Percentiles rank a stretch among this genome's conserved stretches.
phyloP scores from a whole-genome alignment of 2,329 filamentous ascomycete genomes.

The Orbilia brochopaga region DNA sequence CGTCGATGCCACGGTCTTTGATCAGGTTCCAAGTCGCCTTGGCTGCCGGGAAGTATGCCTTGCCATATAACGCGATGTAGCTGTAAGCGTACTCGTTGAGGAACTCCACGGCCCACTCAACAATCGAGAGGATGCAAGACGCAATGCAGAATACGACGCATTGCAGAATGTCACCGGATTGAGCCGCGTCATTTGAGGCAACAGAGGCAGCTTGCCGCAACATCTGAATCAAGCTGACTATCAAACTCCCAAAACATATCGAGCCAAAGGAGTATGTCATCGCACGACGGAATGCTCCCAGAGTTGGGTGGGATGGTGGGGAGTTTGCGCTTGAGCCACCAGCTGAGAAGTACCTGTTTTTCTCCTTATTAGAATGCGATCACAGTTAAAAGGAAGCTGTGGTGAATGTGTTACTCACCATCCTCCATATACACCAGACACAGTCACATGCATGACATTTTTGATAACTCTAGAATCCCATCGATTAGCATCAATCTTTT shows the following conservation, averaged over 20 bases:
- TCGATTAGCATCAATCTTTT: background rate
- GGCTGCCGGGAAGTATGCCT: slow-evolving; percentile 81
- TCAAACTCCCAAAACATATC: slow-evolving; percentile 81
- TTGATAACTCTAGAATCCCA: slow-evolving; percentile 64
- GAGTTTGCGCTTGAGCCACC: slow-evolving; percentile 65
- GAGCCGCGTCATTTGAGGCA: slow-evolving; percentile 70
- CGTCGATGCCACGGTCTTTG: slow-evolving; percentile 88
- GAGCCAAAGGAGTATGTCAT: slow-evolving; percentile 92
- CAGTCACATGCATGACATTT: slow-evolving; percentile 86
- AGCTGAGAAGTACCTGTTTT: slow-evolving; percentile 70
- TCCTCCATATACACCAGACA: slow-evolving; percentile 85
- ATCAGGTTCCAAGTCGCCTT: slow-evolving; percentile 92
- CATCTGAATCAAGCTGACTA: slow-evolving; percentile 86
- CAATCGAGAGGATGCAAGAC: slow-evolving; percentile 74
- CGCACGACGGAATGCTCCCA: slow-evolving; percentile 79
- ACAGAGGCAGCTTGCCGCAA: slow-evolving; percentile 80
- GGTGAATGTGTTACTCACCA: slow-evolving; percentile 64
- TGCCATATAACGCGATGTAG: slow-evolving; percentile 91
- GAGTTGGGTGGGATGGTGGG: slow-evolving; percentile 76
- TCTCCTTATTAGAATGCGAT: background rate
- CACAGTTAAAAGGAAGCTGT: slow-evolving; percentile 9
- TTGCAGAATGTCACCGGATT: slow-evolving; percentile 72
- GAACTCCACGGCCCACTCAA: slow-evolving; percentile 87
- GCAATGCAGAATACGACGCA: slow-evolving; percentile 74
- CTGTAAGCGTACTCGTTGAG: slow-evolving; percentile 92